phyloP scores from a whole-genome alignment of 2,329 filamentous ascomycete species.

The Cladosporium colombiae region DNA sequence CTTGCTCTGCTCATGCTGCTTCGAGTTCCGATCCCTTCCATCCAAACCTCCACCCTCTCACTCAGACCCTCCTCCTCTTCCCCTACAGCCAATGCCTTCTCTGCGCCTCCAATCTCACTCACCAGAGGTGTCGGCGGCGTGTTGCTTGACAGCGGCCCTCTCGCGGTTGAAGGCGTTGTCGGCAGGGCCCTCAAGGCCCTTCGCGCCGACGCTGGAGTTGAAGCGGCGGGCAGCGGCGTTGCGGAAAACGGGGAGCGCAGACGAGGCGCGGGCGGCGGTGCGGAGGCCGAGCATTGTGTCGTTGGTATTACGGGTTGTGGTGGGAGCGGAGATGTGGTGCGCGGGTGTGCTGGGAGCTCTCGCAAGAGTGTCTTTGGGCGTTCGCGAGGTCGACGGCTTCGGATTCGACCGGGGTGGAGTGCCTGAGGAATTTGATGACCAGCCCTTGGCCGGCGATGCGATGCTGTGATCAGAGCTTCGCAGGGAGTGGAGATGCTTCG shows the following conservation, averaged over 20 bases:
- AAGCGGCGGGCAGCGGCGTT: conserved; percentile 16
- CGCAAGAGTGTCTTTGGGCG: neutral
- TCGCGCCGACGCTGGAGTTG: conserved; percentile 25
- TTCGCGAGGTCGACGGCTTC: conserved; percentile 10
- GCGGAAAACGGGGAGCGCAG: conserved; percentile 20
- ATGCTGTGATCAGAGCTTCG: neutral
- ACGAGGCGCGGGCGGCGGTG: conserved; percentile 17
- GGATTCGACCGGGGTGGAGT: conserved; percentile 1
- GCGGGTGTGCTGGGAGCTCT: neutral
- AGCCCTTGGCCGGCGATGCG: neutral
- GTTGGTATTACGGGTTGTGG: neutral
- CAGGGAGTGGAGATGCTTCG: conserved; percentile 2
- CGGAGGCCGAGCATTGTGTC: conserved; percentile 21
- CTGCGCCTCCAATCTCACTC: conserved; percentile 41
- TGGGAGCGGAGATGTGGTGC: conserved; percentile 11
- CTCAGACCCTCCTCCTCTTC: neutral
- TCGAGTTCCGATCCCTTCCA: neutral
- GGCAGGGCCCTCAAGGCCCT: conserved; percentile 55
- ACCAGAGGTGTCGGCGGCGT: conserved; percentile 84
- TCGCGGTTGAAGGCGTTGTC: conserved; percentile 95
- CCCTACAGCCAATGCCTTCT: neutral
- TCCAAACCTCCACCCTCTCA: neutral
- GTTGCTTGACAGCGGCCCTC: conserved; percentile 84
- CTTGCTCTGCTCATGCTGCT: neutral
- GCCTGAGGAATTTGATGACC: conserved; percentile 8